Evolutionary conservation across 768 basidiomycete species (phyloP).

Genomic region (Neoboletus subvelutipes): DNA sequence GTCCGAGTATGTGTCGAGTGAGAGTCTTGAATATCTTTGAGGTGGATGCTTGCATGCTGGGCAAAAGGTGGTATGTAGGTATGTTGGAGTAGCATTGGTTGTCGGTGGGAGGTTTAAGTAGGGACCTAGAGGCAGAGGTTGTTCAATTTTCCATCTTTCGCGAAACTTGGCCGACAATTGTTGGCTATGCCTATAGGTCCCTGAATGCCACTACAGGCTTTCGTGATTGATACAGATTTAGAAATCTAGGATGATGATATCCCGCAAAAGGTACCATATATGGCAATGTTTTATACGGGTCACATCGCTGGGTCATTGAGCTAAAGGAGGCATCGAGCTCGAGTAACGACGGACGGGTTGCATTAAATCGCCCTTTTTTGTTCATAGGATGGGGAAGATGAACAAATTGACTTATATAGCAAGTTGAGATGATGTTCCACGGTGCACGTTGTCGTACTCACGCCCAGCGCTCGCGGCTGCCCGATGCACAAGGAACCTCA

Average conservation of each 20-base stretch:
- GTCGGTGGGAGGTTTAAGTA: neutral
- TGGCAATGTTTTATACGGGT: neutral
- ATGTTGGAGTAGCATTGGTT: neutral
- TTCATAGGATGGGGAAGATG: conserved; percentile 8
- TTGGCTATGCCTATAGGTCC: neutral
- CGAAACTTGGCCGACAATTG: too few relatives aligned
- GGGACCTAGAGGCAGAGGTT: neutral
- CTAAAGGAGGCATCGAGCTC: too few relatives aligned
- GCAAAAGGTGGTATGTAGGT: neutral
- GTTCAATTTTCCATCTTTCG: neutral
- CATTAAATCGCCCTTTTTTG: neutral
- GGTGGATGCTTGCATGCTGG: conserved; percentile 6
- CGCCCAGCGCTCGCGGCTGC: neutral
- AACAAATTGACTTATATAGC: neutral
- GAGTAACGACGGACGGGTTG: too few relatives aligned
- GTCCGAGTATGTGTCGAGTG: neutral
- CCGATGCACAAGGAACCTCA: too few relatives aligned
- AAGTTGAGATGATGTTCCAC: neutral
- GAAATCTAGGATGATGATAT: conserved; percentile 10
- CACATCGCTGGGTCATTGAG: too few relatives aligned
- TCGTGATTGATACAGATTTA: neutral
- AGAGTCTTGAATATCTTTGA: neutral
- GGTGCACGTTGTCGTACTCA: neutral
- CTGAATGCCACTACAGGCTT: too few relatives aligned
- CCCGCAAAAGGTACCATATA: neutral